phyloP scores from a whole-genome alignment of 108 stramenopile genomes.

The Cyclotella choctawhatcheeana region DNA sequence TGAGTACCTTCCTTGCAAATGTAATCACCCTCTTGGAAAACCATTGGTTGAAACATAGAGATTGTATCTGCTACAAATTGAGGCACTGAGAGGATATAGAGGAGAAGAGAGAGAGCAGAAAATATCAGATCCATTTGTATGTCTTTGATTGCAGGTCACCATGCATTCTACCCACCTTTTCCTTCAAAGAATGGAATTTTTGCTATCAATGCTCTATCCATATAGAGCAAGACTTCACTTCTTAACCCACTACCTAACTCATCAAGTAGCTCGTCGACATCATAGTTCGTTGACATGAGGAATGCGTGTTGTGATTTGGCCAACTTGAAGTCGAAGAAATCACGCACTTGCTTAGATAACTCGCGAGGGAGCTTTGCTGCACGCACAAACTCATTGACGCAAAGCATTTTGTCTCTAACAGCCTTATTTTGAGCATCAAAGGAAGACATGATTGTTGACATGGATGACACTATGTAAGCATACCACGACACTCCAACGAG shows the following conservation, averaged over 20 bases:
- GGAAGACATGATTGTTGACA: slow-evolving; percentile 45
- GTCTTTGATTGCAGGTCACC: not conserved
- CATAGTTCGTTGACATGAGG: slow-evolving; percentile 40
- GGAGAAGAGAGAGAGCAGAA: too few species aligned
- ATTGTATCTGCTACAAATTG: slow-evolving; percentile 51
- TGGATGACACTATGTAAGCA: slow-evolving; percentile 44
- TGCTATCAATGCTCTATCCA: slow-evolving; percentile 41
- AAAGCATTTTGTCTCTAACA: slow-evolving; percentile 38
- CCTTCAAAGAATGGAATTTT: slow-evolving; percentile 47
- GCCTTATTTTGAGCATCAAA: slow-evolving; percentile 42
- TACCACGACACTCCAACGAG: slow-evolving; percentile 55
- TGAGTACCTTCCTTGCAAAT: slow-evolving; percentile 49
- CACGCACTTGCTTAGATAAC: slow-evolving; percentile 25
- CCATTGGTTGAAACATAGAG: slow-evolving; percentile 43
- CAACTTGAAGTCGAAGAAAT: slow-evolving; percentile 37
- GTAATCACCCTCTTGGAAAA: slow-evolving; percentile 50
- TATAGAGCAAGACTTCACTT: slow-evolving; percentile 41
- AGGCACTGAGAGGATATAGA: too few species aligned
- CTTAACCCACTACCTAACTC: slow-evolving; percentile 38
- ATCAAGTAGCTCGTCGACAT: slow-evolving; percentile 40
- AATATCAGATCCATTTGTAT: not conserved
- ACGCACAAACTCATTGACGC: slow-evolving; percentile 44
- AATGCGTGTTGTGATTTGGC: slow-evolving; percentile 15
- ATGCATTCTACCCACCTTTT: slow-evolving; percentile 12
- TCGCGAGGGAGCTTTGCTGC: slow-evolving; percentile 32